Percentiles rank a stretch among this genome's conserved stretches.
phyloP scores from a whole-genome alignment of 148 eudicot genomes.

The Rhododendron mucronatum region DNA sequence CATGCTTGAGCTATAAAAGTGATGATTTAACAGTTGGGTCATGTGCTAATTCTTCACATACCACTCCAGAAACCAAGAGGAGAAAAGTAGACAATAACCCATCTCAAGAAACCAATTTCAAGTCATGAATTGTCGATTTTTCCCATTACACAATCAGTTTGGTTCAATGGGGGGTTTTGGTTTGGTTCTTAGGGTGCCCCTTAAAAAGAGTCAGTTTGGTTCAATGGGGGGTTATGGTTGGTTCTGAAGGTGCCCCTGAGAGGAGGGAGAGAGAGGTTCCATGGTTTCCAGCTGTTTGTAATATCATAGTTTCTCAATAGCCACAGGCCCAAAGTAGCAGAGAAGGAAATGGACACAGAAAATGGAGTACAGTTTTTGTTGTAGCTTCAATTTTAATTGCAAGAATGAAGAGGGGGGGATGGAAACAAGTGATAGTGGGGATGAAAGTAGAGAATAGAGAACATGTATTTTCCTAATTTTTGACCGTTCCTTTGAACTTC shows the following conservation, averaged over 20 bases:
- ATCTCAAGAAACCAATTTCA: not conserved
- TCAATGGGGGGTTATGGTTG: not conserved
- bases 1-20: constrained; percentile 51
- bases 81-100: not conserved
- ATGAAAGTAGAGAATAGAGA: not conserved
- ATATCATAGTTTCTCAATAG: not conserved
- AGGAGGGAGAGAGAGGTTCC: not conserved
- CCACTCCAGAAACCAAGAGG: not conserved
- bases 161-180: not conserved
- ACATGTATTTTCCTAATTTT: not conserved
- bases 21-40: constrained; percentile 30
- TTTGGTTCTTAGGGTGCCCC: not conserved
- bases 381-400: not conserved
- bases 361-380: not conserved
- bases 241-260: not conserved
- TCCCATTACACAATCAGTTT: not conserved
- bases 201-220: not conserved
- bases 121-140: not conserved
- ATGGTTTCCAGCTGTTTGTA: not conserved
- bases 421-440: not conserved
- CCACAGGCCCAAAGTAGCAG: not conserved
- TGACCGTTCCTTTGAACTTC: not conserved
- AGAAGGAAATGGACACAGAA: not conserved
- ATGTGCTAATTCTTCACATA: not conserved
- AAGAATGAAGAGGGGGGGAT: not conserved